Base-by-base conservation (phyloP, 1,284 basidiomycete genomes). In the Ceratorhiza oryzae-sativae region DNA sequence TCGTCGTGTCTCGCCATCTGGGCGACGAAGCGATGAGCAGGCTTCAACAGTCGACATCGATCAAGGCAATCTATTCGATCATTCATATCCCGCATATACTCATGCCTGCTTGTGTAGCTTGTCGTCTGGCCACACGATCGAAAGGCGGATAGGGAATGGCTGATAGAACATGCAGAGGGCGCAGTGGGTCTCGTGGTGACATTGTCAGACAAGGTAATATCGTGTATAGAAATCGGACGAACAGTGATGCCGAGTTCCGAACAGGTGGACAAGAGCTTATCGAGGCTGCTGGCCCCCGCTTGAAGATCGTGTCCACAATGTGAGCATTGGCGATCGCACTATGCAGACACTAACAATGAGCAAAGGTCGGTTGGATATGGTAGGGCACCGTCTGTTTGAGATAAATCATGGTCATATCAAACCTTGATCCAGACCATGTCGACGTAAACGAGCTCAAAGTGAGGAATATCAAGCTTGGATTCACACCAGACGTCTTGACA, bases 401-500 rank as follows among this genome's bases (percentile, higher is more conserved):
- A 0, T 6, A 6, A 39, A 6, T 6, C 13, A 39, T 39, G 36
- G 8, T 39, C 13, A 39, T 39, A 39, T n/a, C 36, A 39, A 6
- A 13, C 6, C 13, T 39, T 39, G 8, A 13, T 13, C 32, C 73
- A 94, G 96, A 98, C 75, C 97, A 98, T 77, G 86, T 95, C 60
- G 87, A 92, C 74, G 81, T 92, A 0, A 78, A 82, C 9, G 86
- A 86, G 18, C 81, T 90, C n/a, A 85, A 87, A n/a, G 81, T 84
- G 75, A 85, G 88, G 18, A 84, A 86, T 1, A 85, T 98, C 73
- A 87, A 86, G 59, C 80, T 98, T 12, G 97, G 97, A 3, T 94
- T 95, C 80, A 98, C 95, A 0, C 95, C 95, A 0, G 91, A 94
- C 72, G 90, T 97, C 2, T 85, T 97, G 23, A 95, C 92, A 12